Evolutionary conservation across 225 moss, liverwort and hornwort species (phyloP), one percentile per base, ranked within the genome.

Genomic region (Marchantia polymorpha): DNA sequence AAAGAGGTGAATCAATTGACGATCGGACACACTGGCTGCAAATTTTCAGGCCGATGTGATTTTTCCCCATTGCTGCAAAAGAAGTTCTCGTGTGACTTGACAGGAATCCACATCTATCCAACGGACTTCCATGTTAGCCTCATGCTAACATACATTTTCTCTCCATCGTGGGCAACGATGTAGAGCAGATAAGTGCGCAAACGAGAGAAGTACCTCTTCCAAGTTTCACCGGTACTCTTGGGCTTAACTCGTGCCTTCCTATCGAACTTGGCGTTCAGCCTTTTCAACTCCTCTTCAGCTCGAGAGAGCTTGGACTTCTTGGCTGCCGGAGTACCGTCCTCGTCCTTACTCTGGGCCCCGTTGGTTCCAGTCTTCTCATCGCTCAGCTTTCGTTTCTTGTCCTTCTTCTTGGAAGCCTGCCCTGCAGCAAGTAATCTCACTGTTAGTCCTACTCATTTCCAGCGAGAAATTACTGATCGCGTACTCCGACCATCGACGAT

Each of bases 231-330:
- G 9, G 91, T 86, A 84, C 81, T 84, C 83, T 88, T 77, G 69
- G 82, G 84, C 74, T 81, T 82, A 8, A 55, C 75, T 65, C 83
- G 81, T 56, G 87, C 85, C 51, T 78, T 85, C 52, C 83, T 91
- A 79, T 92, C 92, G 60, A 93, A 80, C 87, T 92, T 92, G 80
- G 93, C 92, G 47, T 92, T 88, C 64, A 94, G 88, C 77, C 75
- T 84, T 75, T 87, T 82, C 16, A 94, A 83, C 82, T 88, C 91
- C 74, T 82, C 85, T 46, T 93, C 91, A 51, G 84, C 89, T 75
- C 89, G 78, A 31, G 68, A 66, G 8, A 67, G 86, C 88, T 90
- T 92, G 72, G 86, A 84, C 81, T 89, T 99, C 71, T 31, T 87
- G 69, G 76, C 78, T 67, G 82, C 89, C 53, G 83, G 87, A 22